These are phyloP conservation scores for Hypsizygus ulmarius DNA, from an alignment of 1,284 basidiomycete genomes.

Conservation along the genomic window DNA sequence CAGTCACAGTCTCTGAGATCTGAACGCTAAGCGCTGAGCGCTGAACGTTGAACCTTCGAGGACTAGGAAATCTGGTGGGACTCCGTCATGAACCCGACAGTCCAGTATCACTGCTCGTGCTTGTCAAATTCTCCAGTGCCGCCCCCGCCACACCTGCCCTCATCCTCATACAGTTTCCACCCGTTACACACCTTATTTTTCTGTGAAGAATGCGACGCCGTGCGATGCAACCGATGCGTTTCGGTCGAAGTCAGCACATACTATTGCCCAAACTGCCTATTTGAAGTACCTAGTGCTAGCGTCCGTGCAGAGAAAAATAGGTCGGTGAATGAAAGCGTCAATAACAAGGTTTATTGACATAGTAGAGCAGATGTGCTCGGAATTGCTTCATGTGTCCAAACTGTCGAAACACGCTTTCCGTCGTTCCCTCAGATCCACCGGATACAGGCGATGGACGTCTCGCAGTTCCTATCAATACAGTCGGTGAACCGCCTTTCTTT, in stretches of 20 bases:
- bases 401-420: constrained; percentile 85
- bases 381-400: constrained; percentile 97
- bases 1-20: no score
- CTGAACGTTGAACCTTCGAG: no score
- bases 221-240: constrained; percentile 91
- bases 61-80: no score
- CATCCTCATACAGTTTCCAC: constrained; percentile 77
- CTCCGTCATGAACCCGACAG: constrained; percentile 41
- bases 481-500: constrained; percentile 86
- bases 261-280: constrained; percentile 98
- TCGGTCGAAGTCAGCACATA: constrained; percentile 92
- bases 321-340: constrained; percentile 36
- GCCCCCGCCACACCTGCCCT: constrained; percentile 70
- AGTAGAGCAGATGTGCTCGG: constrained; percentile 78
- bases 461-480: constrained; percentile 47
- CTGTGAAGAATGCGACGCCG: constrained; percentile 97
- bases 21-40: no score
- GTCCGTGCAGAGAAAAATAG: constrained; percentile 95
- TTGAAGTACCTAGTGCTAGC: constrained; percentile 96
- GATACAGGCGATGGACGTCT: constrained; percentile 56
- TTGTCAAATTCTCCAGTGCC: constrained; percentile 58
- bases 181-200: constrained; percentile 88
- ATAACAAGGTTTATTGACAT: constrained; percentile 4
- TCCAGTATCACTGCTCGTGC: constrained; percentile 75
- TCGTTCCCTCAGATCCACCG: constrained; percentile 84